Evolutionary conservation across 495 filamentous ascomycete species (phyloP).

Genomic region (Aspergillus olivimuriae): DNA sequence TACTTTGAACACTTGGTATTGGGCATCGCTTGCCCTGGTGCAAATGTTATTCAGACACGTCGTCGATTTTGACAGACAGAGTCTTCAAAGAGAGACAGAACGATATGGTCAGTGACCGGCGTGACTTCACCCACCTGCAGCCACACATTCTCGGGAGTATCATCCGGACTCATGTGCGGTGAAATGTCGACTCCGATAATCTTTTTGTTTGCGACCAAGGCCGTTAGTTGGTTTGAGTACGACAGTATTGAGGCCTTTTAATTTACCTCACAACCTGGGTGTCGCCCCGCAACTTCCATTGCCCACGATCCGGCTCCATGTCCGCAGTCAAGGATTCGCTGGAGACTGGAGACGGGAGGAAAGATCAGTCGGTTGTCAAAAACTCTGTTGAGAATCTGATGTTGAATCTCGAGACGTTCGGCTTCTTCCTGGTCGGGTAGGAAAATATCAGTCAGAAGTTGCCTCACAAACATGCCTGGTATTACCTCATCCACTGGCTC

Average conservation of each 20-base stretch:
- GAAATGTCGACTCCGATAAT: conserved; percentile 78
- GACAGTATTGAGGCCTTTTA: background rate
- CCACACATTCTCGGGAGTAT: conserved; percentile 62
- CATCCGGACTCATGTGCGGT: conserved; percentile 65
- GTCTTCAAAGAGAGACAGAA: too few relatives aligned
- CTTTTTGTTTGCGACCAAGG: conserved; percentile 42
- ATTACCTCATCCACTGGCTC: conserved; percentile 81
- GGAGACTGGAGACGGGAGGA: conserved; percentile 58
- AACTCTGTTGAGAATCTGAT: conserved; percentile 62
- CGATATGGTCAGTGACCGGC: too few relatives aligned
- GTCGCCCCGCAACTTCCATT: conserved; percentile 53
- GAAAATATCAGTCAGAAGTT: conserved; percentile 11
- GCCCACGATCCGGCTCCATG: conserved; percentile 63
- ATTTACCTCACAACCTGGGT: conserved; percentile 68
- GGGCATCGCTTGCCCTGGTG: too few relatives aligned
- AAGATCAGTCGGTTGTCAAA: conserved; percentile 78
- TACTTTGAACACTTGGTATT: too few relatives aligned
- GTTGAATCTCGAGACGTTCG: conserved; percentile 64
- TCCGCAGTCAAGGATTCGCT: conserved; percentile 71
- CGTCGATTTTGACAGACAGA: too few relatives aligned
- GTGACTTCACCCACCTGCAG: conserved; percentile 47
- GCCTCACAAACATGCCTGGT: background rate
- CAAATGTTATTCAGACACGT: too few relatives aligned
- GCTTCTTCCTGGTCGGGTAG: conserved; percentile 62
- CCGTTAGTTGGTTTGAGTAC: conserved; percentile 10